A percentile compares a stretch with the other conserved stretches of the same genome.
Evolutionary conservation across 208 protist species (phyloP).

Genomic region (Acanthamoeba rhysodes): DNA sequence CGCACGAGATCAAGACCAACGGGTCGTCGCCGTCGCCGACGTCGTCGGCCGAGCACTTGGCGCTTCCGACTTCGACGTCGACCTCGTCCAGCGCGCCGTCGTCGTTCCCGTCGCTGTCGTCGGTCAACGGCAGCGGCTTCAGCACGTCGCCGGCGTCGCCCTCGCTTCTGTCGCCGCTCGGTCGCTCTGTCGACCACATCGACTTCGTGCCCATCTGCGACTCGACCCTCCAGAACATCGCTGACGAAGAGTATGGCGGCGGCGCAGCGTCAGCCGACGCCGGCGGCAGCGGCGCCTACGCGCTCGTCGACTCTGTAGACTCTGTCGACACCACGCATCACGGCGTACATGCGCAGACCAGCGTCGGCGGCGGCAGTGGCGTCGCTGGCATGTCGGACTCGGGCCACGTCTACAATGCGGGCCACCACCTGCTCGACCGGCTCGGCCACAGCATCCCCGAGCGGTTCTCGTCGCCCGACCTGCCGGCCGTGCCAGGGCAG

Average conservation of each 20-base stretch:
- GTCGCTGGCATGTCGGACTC: background rate
- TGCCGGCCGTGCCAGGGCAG: background rate
- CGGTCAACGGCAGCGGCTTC: background rate
- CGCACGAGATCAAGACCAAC: background rate
- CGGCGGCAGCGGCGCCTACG: background rate
- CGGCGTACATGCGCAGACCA: background rate
- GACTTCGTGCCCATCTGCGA: background rate
- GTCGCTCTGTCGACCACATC: background rate
- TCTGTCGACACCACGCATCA: background rate
- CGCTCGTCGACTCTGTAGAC: too few species aligned
- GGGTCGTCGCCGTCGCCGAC: background rate
- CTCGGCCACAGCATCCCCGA: constrained; percentile 19
- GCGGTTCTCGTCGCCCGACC: constrained; percentile 10
- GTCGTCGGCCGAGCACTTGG: too few species aligned
- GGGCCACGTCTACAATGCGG: too few species aligned
- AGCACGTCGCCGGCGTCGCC: constrained; percentile 1
- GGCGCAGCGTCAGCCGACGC: background rate
- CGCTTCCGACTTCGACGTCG: background rate
- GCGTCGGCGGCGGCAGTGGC: background rate
- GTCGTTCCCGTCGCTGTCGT: background rate
- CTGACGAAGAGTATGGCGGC: background rate
- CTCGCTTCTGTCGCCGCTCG: background rate
- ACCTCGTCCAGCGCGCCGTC: constrained; percentile 12
- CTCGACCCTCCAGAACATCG: background rate
- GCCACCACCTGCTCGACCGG: background rate